Percentiles rank a stretch among this genome's conserved stretches.
phyloP scores from a whole-genome alignment of 164 flowering plant species.

The Hamamelis virginiana region DNA sequence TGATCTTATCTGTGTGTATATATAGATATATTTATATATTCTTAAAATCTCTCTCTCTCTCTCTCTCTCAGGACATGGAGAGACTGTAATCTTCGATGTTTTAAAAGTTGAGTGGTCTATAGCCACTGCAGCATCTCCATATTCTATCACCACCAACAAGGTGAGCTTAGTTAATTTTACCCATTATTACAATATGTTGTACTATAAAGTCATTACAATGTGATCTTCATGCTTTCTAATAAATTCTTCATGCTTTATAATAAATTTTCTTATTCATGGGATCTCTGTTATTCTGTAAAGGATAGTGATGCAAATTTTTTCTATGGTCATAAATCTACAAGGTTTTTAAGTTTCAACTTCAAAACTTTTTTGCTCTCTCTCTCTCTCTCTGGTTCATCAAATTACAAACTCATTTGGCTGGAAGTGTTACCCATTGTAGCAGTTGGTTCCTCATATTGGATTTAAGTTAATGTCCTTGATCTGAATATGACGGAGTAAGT shows the following conservation, averaged over 20 bases:
- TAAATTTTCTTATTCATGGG: too few species aligned
- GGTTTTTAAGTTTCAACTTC: too few species aligned
- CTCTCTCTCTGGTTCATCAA: background rate
- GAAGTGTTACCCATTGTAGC: too few species aligned
- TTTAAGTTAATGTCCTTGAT: too few species aligned
- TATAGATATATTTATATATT: background rate
- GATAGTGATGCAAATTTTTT: too few species aligned
- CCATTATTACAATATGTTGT: background rate
- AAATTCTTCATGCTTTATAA: too few species aligned
- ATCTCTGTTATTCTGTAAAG: too few species aligned
- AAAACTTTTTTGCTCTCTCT: background rate
- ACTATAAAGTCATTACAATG: background rate
- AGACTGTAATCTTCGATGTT: slow-evolving; percentile 82
- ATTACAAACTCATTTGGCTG: too few species aligned
- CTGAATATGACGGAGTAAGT: too few species aligned
- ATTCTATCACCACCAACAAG: slow-evolving; percentile 78
- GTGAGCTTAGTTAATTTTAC: slow-evolving; percentile 34
- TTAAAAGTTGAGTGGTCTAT: slow-evolving; percentile 82
- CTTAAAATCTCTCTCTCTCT: background rate
- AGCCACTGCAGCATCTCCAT: slow-evolving; percentile 57
- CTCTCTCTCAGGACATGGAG: slow-evolving; percentile 67
- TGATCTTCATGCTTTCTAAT: too few species aligned
- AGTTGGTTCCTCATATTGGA: too few species aligned
- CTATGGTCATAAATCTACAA: too few species aligned
- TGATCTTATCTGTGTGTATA: background rate